Evolutionary conservation across 2,329 filamentous ascomycete genomes (phyloP).

Genomic region (Pseudopithomyces chartarum): DNA sequence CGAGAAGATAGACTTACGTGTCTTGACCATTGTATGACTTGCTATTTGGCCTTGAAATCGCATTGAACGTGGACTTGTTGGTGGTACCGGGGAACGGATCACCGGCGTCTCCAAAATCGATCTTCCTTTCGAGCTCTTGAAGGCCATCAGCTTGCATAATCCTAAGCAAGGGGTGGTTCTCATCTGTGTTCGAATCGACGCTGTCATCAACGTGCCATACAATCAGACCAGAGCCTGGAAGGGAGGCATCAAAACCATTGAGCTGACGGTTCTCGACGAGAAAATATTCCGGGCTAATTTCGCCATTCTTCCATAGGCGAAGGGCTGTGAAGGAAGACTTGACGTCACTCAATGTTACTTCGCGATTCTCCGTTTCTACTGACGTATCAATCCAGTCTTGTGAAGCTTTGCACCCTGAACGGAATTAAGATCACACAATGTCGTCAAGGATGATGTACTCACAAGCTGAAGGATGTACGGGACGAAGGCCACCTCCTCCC

Average conservation of each 20-base stretch:
- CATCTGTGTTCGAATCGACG: constrained; percentile 18
- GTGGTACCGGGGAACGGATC: constrained; percentile 25
- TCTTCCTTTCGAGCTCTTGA: constrained; percentile 18
- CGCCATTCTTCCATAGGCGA: constrained; percentile 28
- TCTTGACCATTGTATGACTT: constrained; percentile 22
- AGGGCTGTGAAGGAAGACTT: constrained; percentile 21
- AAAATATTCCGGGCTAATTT: constrained; percentile 24
- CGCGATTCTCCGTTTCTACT: constrained; percentile 19
- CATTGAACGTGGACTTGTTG: constrained; percentile 18
- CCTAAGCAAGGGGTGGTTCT: constrained; percentile 25
- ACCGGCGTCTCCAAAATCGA: constrained; percentile 21
- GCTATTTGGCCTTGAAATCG: constrained; percentile 22
- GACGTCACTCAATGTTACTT: constrained; percentile 26
- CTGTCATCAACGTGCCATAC: constrained; percentile 31
- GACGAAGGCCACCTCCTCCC: constrained; percentile 25
- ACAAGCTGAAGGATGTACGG: constrained; percentile 33
- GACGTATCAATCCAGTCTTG: constrained; percentile 26
- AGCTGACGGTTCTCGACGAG: constrained; percentile 28
- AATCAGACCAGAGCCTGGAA: constrained; percentile 26
- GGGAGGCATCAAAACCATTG: constrained; percentile 21
- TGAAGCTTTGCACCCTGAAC: constrained; percentile 25
- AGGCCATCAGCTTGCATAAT: constrained; percentile 30
- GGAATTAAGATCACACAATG: not conserved
- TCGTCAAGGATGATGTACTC: not conserved
- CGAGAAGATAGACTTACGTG: constrained; percentile 12